Percentiles rank a stretch among this genome's conserved stretches.
Evolutionary conservation across 1,139 yeast species (phyloP).

Genomic region (Debaryomyces subglobosus): DNA sequence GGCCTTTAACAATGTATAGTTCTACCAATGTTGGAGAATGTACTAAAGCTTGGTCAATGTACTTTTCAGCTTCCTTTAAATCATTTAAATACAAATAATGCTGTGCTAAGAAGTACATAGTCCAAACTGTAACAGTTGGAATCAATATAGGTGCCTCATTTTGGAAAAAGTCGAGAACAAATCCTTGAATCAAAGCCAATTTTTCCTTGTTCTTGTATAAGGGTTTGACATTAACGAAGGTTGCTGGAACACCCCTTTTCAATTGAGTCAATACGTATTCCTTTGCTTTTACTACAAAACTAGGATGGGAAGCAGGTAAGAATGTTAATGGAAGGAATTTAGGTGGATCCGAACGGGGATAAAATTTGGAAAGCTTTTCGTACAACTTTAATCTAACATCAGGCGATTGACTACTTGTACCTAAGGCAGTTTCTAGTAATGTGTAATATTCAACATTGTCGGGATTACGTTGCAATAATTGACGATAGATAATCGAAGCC

Average conservation of each 20-base stretch:
- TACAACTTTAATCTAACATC: slow-evolving; percentile 58
- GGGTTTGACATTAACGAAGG: slow-evolving; percentile 84
- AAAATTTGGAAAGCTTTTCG: slow-evolving; percentile 63
- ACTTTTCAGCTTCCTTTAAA: slow-evolving; percentile 53
- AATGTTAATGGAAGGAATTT: slow-evolving; percentile 76
- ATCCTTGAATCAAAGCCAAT: slow-evolving; percentile 49
- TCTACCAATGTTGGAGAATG: slow-evolving; percentile 88
- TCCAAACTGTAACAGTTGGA: slow-evolving; percentile 72
- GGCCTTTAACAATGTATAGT: slow-evolving; percentile 75
- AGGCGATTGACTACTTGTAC: slow-evolving; percentile 36
- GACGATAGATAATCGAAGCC: slow-evolving; percentile 71
- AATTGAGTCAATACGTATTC: slow-evolving; percentile 64
- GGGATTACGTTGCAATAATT: slow-evolving; percentile 81
- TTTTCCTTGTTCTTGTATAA: slow-evolving; percentile 61
- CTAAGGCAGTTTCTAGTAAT: slow-evolving; percentile 65
- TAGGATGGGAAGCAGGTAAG: slow-evolving; percentile 53
- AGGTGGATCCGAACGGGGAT: slow-evolving; percentile 87
- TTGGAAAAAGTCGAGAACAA: slow-evolving; percentile 54
- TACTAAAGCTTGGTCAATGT: slow-evolving; percentile 64
- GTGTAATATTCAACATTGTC: slow-evolving; percentile 71
- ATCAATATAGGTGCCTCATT: slow-evolving; percentile 29
- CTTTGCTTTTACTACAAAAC: slow-evolving; percentile 48
- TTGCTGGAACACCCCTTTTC: slow-evolving; percentile 84
- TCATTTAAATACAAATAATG: slow-evolving; percentile 65
- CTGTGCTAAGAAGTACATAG: slow-evolving; percentile 78